These are phyloP conservation scores for Vitis hybrid DNA, from an alignment of 177 flowering plant genomes.

Conservation along the genomic window DNA sequence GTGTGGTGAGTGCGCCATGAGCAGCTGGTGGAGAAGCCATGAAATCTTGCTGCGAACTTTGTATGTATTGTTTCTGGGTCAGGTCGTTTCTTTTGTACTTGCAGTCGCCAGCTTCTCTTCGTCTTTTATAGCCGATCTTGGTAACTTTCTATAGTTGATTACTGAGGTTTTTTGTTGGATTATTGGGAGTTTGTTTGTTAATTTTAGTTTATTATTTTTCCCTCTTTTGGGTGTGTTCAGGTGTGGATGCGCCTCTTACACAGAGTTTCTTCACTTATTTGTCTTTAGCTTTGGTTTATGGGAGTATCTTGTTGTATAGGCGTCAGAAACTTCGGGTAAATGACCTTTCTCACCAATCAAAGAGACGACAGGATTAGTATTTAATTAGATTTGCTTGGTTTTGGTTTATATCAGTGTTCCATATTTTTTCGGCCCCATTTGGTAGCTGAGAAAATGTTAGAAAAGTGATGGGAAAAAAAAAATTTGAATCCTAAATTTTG, in stretches of 20 bases:
- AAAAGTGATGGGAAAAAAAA: too few species aligned
- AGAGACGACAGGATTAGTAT: too few species aligned
- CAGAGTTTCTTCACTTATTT: slow-evolving; percentile 55
- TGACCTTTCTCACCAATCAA: too few species aligned
- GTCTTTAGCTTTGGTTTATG: slow-evolving; percentile 55
- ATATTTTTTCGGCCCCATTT: too few species aligned
- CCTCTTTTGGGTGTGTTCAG: slow-evolving; percentile 22
- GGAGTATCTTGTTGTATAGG: slow-evolving; percentile 52
- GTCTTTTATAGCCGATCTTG: slow-evolving; percentile 57
- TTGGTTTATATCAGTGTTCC: too few species aligned
- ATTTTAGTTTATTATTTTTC: neutral
- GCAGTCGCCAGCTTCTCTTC: slow-evolving; percentile 58
- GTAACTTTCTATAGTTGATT: slow-evolving; percentile 23
- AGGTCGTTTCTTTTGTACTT: slow-evolving; percentile 58
- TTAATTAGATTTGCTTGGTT: too few species aligned
- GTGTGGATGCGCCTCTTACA: slow-evolving; percentile 68
- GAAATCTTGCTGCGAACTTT: slow-evolving; percentile 4
- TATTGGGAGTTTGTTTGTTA: neutral
- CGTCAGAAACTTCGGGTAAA: slow-evolving; percentile 55
- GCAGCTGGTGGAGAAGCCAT: slow-evolving; percentile 24
- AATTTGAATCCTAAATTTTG: too few species aligned
- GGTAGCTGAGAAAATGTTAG: too few species aligned
- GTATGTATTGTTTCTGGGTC: slow-evolving; percentile 52
- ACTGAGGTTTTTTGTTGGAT: neutral
- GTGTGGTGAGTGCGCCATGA: neutral